Evolutionary conservation across 2,329 filamentous ascomycete species (phyloP), one percentile per base, ranked within the genome.

Genomic region (Penicillium fuscoglaucum): DNA sequence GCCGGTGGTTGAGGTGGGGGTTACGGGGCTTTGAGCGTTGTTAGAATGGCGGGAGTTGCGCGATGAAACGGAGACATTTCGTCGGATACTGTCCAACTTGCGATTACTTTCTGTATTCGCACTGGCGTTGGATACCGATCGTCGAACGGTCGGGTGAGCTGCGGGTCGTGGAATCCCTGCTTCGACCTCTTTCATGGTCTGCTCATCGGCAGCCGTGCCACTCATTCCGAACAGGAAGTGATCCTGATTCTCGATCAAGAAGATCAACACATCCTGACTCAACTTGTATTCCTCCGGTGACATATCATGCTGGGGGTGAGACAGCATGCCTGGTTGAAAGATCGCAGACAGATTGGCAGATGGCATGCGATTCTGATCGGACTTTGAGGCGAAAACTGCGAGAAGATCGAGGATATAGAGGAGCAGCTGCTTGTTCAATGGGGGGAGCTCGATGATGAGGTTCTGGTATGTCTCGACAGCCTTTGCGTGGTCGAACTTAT

Each of bases 211-310:
- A n/a, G 87, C 93, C n/a, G 93, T 97, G 45, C 95, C 95, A 72
- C 92, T 91, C 95, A 99, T 99, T 55, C 95, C 95, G 64, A 99
- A 96, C 64, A 99, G 80, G 81, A 99, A 99, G 75, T 96, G 91
- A 70, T 99, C 95, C 74, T 99, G 95, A 69, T 99, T 96, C 72
- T 98, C 93, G 65, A 99, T 99, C 66, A 99, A 79, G 75, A 99
- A 99, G 51, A 99, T 96, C 63, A 99, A 84, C 21, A 99, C 93
- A 69, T 95, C 93, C 81, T 99, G 95, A 72, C 96, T 98, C 6
- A 99, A 81, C 33, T 91, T 88, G 73, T 99, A 99, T 71, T 98
- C 93, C 57, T 90, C 86, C 0, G 95, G 95, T 0, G 91, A 88
- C 93, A 99, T 98, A 70, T 96, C 93, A 74, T 99, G 95, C 59